These are phyloP conservation scores for Wickerhamomyces strasburgensis DNA, from an alignment of 805 yeast species.

Conservation along the genomic window DNA sequence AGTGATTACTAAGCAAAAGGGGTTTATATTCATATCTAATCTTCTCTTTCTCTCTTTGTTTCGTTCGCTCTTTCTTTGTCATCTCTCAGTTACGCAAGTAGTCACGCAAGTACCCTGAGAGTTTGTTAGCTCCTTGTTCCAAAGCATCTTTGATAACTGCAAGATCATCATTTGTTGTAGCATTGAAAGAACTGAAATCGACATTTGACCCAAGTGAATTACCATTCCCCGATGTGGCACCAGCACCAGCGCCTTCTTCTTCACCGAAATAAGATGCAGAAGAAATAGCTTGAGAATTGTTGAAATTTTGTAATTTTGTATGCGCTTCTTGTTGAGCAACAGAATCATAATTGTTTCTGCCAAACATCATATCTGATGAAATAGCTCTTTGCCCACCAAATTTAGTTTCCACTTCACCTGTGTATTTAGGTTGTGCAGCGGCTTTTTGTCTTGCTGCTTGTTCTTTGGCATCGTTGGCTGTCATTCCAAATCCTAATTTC, in stretches of 20 bases:
- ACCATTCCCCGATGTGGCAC: constrained; percentile 31
- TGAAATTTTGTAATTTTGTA: constrained; percentile 72
- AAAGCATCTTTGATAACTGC: constrained; percentile 85
- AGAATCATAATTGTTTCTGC: constrained; percentile 80
- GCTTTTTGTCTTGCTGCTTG: constrained; percentile 38
- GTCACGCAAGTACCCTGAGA: constrained; percentile 82
- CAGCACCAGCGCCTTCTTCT: constrained; percentile 48
- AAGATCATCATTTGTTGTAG: constrained; percentile 83
- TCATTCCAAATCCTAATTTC: constrained; percentile 88
- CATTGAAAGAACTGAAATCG: constrained; percentile 64
- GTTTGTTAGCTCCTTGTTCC: constrained; percentile 89
- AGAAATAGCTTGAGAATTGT: constrained; percentile 86
- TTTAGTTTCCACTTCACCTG: constrained; percentile 71
- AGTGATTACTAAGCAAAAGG: no score
- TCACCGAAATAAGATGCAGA: constrained; percentile 92
- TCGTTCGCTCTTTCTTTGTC: no score
- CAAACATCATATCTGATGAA: constrained; percentile 92
- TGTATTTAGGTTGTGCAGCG: constrained; percentile 55
- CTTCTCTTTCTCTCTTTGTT: no score
- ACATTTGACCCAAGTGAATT: no score
- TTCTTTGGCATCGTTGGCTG: constrained; percentile 51
- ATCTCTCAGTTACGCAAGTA: constrained; percentile 43
- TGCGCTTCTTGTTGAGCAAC: constrained; percentile 75
- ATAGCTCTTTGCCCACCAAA: constrained; percentile 90
- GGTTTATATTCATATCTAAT: no score